A percentile compares a stretch with the other conserved stretches of the same genome.
Conservation (phyloP, 495 filamentous ascomycete species). For the Penicillium odoratum region DNA sequence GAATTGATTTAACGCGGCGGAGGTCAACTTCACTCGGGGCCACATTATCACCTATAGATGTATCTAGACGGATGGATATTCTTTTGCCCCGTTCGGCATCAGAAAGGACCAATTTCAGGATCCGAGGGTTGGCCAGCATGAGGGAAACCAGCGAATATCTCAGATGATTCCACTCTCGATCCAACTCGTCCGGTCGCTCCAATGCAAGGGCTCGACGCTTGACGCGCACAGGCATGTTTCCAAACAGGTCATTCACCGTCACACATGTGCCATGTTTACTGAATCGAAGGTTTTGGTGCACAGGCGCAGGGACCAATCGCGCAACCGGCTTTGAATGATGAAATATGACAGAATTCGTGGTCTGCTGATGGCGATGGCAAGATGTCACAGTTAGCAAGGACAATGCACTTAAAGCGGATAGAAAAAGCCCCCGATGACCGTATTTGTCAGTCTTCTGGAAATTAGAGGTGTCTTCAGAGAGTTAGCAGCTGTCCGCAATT, state of each 20-base stretch:
- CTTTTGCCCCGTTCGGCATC: slow-evolving; percentile 34
- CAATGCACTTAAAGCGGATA: slow-evolving; percentile 74
- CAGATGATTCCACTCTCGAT: slow-evolving; percentile 71
- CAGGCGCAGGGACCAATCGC: slow-evolving; percentile 63
- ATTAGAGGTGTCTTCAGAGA: slow-evolving; percentile 73
- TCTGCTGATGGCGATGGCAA: slow-evolving; percentile 60
- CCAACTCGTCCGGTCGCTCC: slow-evolving; percentile 53
- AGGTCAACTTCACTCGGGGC: slow-evolving; percentile 24
- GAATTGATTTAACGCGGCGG: slow-evolving; percentile 48
- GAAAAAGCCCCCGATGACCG: slow-evolving; percentile 71
- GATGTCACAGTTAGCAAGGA: slow-evolving; percentile 81
- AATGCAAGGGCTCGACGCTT: slow-evolving; percentile 65
- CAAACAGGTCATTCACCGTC: slow-evolving; percentile 83
- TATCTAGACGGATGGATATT: slow-evolving; percentile 30
- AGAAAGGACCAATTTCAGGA: slow-evolving; percentile 36
- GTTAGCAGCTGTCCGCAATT: slow-evolving; percentile 19
- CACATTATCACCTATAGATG: not conserved
- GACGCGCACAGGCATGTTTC: slow-evolving; percentile 94
- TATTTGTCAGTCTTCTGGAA: slow-evolving; percentile 52
- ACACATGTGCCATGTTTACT: slow-evolving; percentile 74
- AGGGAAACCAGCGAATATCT: slow-evolving; percentile 59
- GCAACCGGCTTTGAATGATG: slow-evolving; percentile 71
- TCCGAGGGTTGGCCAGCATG: slow-evolving; percentile 55
- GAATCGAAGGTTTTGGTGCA: slow-evolving; percentile 56
- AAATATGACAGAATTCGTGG: slow-evolving; percentile 68